Base-by-base conservation (phyloP, 208 protist species). In the Leishmania turanica region DNA sequence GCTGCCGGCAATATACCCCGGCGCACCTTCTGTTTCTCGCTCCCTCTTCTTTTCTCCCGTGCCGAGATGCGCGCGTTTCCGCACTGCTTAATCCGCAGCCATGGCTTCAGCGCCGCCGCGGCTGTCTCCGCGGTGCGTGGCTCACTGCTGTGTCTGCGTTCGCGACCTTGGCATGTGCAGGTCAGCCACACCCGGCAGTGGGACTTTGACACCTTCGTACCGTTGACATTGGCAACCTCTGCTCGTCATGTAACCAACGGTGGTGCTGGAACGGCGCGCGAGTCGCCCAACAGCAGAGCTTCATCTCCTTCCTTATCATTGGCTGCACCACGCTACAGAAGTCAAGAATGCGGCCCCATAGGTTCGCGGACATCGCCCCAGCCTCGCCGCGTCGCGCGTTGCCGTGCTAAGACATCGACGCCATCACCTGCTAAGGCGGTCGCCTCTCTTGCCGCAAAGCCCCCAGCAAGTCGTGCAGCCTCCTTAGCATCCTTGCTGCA, bases 311-410 rank as follows among this genome's bases (percentile, higher is more conserved):
- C 34, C 42, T 3, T 45, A 53, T 54, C 45, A 73, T 37, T 27
- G 24, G n/a, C 69, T 54, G 42, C 69, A 3, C 69, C 69, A 45
- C 69, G 69, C 45, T 73, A 73, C 69, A 45, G 37, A 53, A 73
- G 69, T 9, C 69, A 24, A 54, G 69, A 51, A 34, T 19, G 69
- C 45, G 69, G 40, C 1, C 19, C 45, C 69, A 51, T 54, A 37
- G 69, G 45, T 54, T 54, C 27, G 9, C 42, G 45, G 69, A 0
- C 42, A 8, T 73, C 69, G 3, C 69, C 27, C 27, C 37, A 73
- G 45, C 69, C 69, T 73, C 69, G 27, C 8, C 69, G 69, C 47
- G 69, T 73, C 31, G 69, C 45, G 42, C 69, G 69, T 51, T 34
- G 45, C 69, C 45, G 69, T 34, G 24, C 45, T n/a, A 73, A 73